Base-by-base conservation (phyloP, 345 rosid genomes). In the Raphanus raphanistrum region DNA sequence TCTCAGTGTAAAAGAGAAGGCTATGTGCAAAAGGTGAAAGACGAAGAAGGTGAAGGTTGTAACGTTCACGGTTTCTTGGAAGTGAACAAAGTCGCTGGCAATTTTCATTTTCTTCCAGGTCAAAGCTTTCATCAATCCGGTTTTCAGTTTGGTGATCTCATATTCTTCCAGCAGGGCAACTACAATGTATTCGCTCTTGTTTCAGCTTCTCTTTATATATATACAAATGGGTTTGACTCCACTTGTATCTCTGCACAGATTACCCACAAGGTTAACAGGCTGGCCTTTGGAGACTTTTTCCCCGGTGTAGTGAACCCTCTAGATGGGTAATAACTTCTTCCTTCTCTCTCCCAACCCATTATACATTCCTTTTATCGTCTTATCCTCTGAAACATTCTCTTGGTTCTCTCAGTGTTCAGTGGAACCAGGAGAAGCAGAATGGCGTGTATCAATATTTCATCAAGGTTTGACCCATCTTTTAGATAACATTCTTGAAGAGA, bases 381-480 rank as follows among this genome's bases (percentile, higher is more conserved):
- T 12, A 43, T 11, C 52, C 15, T 45, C 50, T 45, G 52, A 45
- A 45, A 12, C 4, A 45, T 45, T 45, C 15, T 57, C 15, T 66
- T 74, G 50, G 33, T 72, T 11, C 52, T 68, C 65, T 62, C 41
- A 91, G 92, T 63, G 92, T 86, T 58, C 84, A 82, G 17, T 88
- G 92, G 95, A 82, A 75, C 5, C 98, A 93, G 70, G 86, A 86
- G 75, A 76, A 85, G 3, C 87, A 87, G 2, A 83, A 82, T 82
- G 95, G 90, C 76, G 86, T 91, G 92, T 93, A 91, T 81, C 95
- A 91, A 80, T 93, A 91, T 66, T 91, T 91, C 61, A 76, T 91
- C 79, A 89, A 89, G 96, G 96, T 89, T 84, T 32, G 82, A 61
- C 66, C 55, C 57, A 4, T 45, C 8, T 33, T 33, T 33, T 33